phyloP scores from a whole-genome alignment of 2,329 filamentous ascomycete genomes.

The Talaromyces sp. region DNA sequence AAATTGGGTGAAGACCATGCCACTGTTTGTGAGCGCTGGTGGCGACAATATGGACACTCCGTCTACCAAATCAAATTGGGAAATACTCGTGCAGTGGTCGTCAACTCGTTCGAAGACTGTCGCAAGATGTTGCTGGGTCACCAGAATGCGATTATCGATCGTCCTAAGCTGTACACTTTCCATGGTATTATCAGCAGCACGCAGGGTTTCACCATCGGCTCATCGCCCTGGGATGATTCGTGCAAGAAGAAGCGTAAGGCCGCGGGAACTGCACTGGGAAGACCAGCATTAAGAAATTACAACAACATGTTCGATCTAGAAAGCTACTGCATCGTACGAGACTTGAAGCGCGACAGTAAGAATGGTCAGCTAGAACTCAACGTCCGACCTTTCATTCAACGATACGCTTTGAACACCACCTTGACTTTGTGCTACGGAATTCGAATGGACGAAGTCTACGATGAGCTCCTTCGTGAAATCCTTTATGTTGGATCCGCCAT shows the following conservation, averaged over 20 bases:
- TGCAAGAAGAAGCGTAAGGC: slow-evolving; percentile 71
- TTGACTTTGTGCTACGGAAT: slow-evolving; percentile 73
- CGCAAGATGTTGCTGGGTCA: slow-evolving; percentile 67
- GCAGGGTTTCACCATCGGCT: slow-evolving; percentile 74
- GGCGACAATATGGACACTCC: slow-evolving; percentile 49
- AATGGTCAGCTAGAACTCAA: slow-evolving; percentile 62
- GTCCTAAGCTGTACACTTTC: slow-evolving; percentile 72
- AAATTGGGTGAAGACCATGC: slow-evolving; percentile 58
- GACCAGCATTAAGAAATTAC: slow-evolving; percentile 68
- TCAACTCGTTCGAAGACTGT: slow-evolving; percentile 70
- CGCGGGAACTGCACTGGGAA: slow-evolving; percentile 69
- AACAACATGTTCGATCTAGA: slow-evolving; percentile 75
- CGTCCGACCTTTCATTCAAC: slow-evolving; percentile 65
- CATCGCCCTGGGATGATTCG: slow-evolving; percentile 73
- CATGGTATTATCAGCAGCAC: slow-evolving; percentile 70
- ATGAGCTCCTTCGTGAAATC: slow-evolving; percentile 68
- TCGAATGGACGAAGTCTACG: slow-evolving; percentile 66
- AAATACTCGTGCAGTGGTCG: slow-evolving; percentile 62
- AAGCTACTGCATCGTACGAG: slow-evolving; percentile 64
- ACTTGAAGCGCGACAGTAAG: slow-evolving; percentile 59
- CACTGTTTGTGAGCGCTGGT: slow-evolving; percentile 53
- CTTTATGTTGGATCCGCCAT: slow-evolving; percentile 71
- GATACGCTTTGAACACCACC: slow-evolving; percentile 69
- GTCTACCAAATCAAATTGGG: slow-evolving; percentile 56
- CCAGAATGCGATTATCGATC: slow-evolving; percentile 69